Percentiles rank a stretch among this genome's conserved stretches.
phyloP scores from a whole-genome alignment of 1,284 basidiomycete genomes.

The Testicularia cyperi region DNA sequence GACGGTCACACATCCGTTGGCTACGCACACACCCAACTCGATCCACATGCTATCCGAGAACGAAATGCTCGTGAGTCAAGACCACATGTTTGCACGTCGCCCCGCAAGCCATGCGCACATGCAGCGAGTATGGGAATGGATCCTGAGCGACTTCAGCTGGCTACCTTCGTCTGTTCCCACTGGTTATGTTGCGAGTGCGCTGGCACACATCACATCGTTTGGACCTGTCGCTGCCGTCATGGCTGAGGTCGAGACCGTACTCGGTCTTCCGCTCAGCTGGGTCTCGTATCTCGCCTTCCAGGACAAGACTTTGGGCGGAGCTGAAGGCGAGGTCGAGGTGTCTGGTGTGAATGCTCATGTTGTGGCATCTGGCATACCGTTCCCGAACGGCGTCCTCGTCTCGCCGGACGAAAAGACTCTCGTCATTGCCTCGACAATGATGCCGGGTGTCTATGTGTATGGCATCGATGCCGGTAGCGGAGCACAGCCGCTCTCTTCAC shows the following conservation, averaged over 20 bases:
- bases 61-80: constrained; percentile 71
- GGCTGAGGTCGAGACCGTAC: constrained; percentile 65
- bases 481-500: background rate
- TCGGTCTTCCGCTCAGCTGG: constrained; percentile 67
- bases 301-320: background rate
- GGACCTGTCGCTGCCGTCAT: constrained; percentile 50
- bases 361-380: constrained; percentile 65
- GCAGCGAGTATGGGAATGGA: background rate
- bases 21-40: constrained; percentile 65
- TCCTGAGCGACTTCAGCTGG: background rate
- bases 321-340: background rate
- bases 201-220: background rate
- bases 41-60: constrained; percentile 68
- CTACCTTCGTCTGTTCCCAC: background rate
- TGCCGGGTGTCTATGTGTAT: constrained; percentile 66
- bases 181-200: background rate
- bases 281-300: constrained; percentile 57
- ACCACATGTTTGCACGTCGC: constrained; percentile 70
- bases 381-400: constrained; percentile 70
- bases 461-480: constrained; percentile 44
- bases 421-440: constrained; percentile 67
- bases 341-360: constrained; percentile 48
- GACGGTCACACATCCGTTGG: constrained; percentile 13
- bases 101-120: constrained; percentile 19
- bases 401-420: constrained; percentile 65